These are phyloP conservation scores for Kodamaea suecica DNA, from an alignment of 1,139 yeast species.

Conservation along the genomic window DNA sequence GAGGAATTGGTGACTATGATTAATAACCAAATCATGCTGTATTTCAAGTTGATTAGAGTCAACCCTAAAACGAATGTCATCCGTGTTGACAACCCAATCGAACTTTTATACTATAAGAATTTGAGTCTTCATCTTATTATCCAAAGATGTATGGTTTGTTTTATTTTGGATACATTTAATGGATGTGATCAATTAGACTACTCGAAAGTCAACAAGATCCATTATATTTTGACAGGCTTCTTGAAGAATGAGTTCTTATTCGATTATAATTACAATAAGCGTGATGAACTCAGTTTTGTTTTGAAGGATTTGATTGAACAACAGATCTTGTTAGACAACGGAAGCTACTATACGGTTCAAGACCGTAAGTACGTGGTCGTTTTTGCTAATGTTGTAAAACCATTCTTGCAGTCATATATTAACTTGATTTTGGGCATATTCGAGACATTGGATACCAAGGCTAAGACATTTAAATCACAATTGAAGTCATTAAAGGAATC, in stretches of 20 bases:
- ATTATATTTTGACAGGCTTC: slow-evolving; percentile 38
- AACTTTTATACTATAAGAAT: slow-evolving; percentile 45
- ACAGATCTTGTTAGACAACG: slow-evolving; percentile 18
- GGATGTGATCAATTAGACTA: slow-evolving; percentile 18
- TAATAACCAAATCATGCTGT: slow-evolving; percentile 29
- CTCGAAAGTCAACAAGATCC: slow-evolving; percentile 25
- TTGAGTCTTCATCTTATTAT: slow-evolving; percentile 41
- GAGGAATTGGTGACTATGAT: slow-evolving; percentile 20
- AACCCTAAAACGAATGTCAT: slow-evolving; percentile 27
- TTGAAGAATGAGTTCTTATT: slow-evolving; percentile 45
- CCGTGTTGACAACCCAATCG: slow-evolving; percentile 35
- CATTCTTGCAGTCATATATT: slow-evolving; percentile 40
- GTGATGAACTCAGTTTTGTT: slow-evolving; percentile 30
- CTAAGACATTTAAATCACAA: slow-evolving; percentile 6
- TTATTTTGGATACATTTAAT: slow-evolving; percentile 23
- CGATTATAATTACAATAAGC: slow-evolving; percentile 38
- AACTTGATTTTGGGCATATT: slow-evolving; percentile 29
- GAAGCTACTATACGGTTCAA: slow-evolving; percentile 19
- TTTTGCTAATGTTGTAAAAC: slow-evolving; percentile 33
- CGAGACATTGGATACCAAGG: slow-evolving; percentile 7
- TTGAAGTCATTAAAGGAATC: slow-evolving; percentile 15
- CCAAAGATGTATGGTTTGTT: slow-evolving; percentile 35
- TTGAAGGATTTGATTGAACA: slow-evolving; percentile 26
- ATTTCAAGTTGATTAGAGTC: slow-evolving; percentile 35
- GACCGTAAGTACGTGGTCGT: slow-evolving; percentile 25